Conservation (phyloP, 257 asterid genomes). For the Cruciata laevipes region DNA sequence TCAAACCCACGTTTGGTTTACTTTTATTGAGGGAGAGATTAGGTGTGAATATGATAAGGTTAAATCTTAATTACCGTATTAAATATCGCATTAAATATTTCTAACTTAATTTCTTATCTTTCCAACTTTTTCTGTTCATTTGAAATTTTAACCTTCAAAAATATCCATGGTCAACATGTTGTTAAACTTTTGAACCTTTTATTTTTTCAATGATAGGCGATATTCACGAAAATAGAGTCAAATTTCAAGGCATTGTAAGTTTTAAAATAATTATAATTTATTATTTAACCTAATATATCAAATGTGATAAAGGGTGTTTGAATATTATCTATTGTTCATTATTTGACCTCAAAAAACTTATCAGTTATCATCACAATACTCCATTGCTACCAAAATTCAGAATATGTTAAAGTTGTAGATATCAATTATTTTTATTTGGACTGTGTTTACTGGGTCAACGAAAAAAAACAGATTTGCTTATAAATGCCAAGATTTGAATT, state of each 20-base stretch:
- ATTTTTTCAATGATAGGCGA: no score
- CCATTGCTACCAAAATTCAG: no score
- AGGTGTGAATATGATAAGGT: neutral
- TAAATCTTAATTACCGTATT: neutral
- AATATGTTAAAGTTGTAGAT: no score
- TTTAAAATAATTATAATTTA: no score
- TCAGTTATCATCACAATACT: no score
- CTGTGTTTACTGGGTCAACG: neutral
- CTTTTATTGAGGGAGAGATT: neutral
- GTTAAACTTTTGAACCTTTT: no score
- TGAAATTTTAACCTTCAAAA: neutral
- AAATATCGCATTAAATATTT: neutral
- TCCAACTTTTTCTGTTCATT: neutral
- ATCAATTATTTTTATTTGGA: neutral
- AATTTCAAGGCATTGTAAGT: no score
- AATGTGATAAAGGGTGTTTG: no score
- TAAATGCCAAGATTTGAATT: neutral
- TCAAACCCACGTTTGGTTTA: neutral
- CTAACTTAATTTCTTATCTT: neutral
- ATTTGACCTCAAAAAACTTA: no score
- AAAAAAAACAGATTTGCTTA: neutral
- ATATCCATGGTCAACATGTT: neutral
- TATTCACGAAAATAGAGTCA: no score
- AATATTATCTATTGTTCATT: no score
- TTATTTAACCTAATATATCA: no score